Base-by-base conservation (phyloP, 306 rosid genomes). In the Gleditsia sinensis region DNA sequence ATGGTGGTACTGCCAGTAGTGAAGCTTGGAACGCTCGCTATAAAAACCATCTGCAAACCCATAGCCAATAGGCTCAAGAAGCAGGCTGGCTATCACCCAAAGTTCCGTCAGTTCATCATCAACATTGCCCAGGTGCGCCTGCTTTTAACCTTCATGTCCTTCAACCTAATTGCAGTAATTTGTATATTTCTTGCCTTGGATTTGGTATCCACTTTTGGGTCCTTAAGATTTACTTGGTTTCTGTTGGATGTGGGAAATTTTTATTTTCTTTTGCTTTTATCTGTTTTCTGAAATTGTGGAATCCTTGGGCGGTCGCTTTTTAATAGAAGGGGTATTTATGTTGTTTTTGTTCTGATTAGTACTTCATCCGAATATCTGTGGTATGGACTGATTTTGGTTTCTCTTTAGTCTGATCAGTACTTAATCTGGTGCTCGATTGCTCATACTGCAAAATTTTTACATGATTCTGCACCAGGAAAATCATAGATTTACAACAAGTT, bases 401-500 rank as follows among this genome's bases (percentile, higher is more conserved):
- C 4, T 7, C 23, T 23, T 8, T 40, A 11, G n/a, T 9, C 42
- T 30, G 24, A 16, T 58, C 65, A n/a, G 43, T 59, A 17, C 21
- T 43, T 25, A 45, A 23, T 43, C 9, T 19, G 45, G 28, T 30
- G 56, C 11, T 64, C 25, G 33, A 1, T 17, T 58, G 24, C 48
- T 19, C 32, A 10, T 34, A 20, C n/a, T 1, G 21, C 58, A 12
- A 45, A 9, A 34, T 33, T 76, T 28, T 20, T n/a, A n/a, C 54
- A 46, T 48, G 48, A 49, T 54, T 54, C 28, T 67, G 54, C 64
- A 64, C 60, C 80, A 88, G 92, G 83, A 81, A 2, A 92, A 92
- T 81, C 97, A 92, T 51, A 83, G 92, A 62, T 73, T 90, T 14
- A 75, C 93, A 1, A 92, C 96, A 0, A 87, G 75, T 59, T 39